Percentiles rank a stretch among this genome's conserved stretches.
These are phyloP conservation scores for Ustilago esculenta DNA, from an alignment of 1,284 basidiomycete genomes.

Conservation along the genomic window DNA sequence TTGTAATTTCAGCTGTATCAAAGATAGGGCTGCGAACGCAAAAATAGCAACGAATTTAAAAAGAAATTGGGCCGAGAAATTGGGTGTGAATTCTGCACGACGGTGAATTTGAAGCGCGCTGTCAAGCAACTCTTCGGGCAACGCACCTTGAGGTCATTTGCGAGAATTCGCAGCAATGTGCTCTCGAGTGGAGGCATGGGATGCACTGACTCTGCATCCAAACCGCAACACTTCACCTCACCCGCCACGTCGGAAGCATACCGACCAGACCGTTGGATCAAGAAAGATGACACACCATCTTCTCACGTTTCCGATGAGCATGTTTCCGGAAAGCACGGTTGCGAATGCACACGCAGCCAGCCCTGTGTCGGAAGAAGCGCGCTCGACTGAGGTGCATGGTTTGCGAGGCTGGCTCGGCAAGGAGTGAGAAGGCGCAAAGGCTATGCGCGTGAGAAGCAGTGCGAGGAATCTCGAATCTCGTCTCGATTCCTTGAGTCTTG, in stretches of 20 bases:
- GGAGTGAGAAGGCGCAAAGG: too few relatives aligned
- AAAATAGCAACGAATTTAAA: neutral
- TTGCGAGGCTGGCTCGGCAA: too few relatives aligned
- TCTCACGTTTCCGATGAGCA: too few relatives aligned
- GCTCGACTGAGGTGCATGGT: neutral
- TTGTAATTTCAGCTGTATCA: constrained; percentile 3
- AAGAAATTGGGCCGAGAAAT: neutral
- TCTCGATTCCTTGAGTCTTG: neutral
- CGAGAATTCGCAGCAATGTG: constrained; percentile 8
- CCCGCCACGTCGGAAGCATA: neutral
- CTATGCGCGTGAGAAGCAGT: constrained; percentile 4
- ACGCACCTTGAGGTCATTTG: constrained; percentile 33
- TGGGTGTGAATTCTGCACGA: too few relatives aligned
- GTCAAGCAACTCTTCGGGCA: neutral
- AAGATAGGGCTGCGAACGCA: neutral
- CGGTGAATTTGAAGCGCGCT: too few relatives aligned
- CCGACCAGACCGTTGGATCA: neutral
- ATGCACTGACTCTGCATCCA: too few relatives aligned
- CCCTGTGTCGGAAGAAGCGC: neutral
- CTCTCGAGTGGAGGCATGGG: constrained; percentile 25
- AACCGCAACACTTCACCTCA: too few relatives aligned
- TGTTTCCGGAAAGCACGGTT: too few relatives aligned
- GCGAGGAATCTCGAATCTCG: constrained; percentile 1
- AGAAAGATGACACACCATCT: too few relatives aligned
- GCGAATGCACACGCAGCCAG: neutral